Evolutionary conservation across 2,329 filamentous ascomycete species (phyloP).

Genomic region (Alternaria sp.): DNA sequence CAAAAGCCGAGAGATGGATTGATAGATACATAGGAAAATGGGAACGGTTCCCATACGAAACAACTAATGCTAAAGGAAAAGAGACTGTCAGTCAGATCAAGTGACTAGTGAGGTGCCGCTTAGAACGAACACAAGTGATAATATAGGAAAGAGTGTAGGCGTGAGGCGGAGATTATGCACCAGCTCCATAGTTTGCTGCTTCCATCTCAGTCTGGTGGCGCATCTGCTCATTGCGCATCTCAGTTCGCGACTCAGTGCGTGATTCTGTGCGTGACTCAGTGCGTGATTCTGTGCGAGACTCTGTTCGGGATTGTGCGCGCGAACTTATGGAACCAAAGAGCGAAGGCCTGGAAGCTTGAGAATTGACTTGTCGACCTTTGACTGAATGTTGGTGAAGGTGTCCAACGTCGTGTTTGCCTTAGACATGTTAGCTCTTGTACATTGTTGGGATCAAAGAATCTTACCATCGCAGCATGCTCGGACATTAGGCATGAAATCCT

Average conservation of each 20-base stretch:
- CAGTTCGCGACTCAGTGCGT: conserved; percentile 29
- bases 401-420: conserved; percentile 62
- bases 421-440: conserved; percentile 23
- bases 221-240: conserved; percentile 37
- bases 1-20: conserved; percentile 38
- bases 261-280: conserved; percentile 39
- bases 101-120: conserved; percentile 28
- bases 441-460: conserved; percentile 44
- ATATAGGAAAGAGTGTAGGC: conserved; percentile 20
- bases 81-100: conserved; percentile 44
- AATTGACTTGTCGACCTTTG: conserved; percentile 44
- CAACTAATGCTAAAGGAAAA: conserved; percentile 39
- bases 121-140: conserved; percentile 9
- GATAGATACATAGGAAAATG: conserved; percentile 47
- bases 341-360: conserved; percentile 36
- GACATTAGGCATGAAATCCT: conserved; percentile 90
- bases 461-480: conserved; percentile 96
- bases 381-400: conserved; percentile 50
- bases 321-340: conserved; percentile 46
- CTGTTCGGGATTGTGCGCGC: conserved; percentile 43
- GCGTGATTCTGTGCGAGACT: conserved; percentile 30
- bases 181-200: conserved; percentile 36
- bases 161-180: conserved; percentile 32
- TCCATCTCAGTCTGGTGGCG: conserved; percentile 39
- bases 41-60: conserved; percentile 24